Base-by-base conservation (phyloP, 345 rosid species). In the Dovyalis caffra region DNA sequence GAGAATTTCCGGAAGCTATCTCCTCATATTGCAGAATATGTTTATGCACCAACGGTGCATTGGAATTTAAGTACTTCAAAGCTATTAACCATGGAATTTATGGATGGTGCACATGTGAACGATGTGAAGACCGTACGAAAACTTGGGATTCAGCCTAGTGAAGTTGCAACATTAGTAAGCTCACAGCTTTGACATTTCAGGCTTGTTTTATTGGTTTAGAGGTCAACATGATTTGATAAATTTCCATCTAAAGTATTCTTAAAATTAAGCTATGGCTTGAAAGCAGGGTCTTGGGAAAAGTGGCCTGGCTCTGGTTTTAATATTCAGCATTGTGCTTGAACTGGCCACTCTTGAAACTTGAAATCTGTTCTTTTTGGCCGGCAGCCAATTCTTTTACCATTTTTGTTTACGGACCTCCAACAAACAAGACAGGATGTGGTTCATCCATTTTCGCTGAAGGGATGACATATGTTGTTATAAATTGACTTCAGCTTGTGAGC, bases 51-150 rank as follows among this genome's bases (percentile, higher is more conserved):
- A 40, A 82, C 81, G 70, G 84, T 95, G 53, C 71, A 86, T 74
- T 95, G 99, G 99, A 89, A 85, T 74, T 82, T 91, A 79, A 93
- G 93, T 79, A 85, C 98, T 77, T 86, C 97, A 68, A 95, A 89
- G 86, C 79, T 95, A 79, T 82, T 95, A 79, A 90, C 88, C 38
- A 95, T 95, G 99, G 99, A 95, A 82, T 95, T 86, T 83, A 91
- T 95, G 74, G 99, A 95, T 65, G 98, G 94, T 82, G 97, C 90
- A 63, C 93, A 89, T 79, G 87, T 93, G 74, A 86, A 88, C 77
- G 96, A 95, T 72, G 87, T 93, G 81, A 89, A 79, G 85, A 66
- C 82, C 73, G 88, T 95, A 60, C 87, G 6, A 76, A 83, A 72
- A 82, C 95, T 95, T 83, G 94, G 97, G 57, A 87, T 95, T 74